Evolutionary conservation across 805 yeast genomes (phyloP).

Genomic region (Metschnikowia orientalis): DNA sequence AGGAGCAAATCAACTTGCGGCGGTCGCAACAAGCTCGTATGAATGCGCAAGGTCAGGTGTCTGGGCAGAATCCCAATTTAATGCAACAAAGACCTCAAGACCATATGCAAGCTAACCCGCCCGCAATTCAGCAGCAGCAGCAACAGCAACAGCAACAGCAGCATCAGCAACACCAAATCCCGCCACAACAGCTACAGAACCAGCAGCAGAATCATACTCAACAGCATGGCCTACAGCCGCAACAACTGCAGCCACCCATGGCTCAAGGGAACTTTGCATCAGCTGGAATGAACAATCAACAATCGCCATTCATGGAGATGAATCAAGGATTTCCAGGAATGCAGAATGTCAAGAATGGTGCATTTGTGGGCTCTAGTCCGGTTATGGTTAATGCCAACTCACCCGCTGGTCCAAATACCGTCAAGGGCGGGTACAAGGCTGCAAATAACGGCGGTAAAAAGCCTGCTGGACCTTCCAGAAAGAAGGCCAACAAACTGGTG

Average conservation of each 20-base stretch:
- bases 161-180: too few relatives aligned
- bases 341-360: too few relatives aligned
- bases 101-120: constrained; percentile 4
- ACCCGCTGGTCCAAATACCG: constrained; percentile 11
- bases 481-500: constrained; percentile 19
- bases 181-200: too few relatives aligned
- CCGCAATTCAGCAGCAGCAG: constrained; percentile 5
- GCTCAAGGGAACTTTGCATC: too few relatives aligned
- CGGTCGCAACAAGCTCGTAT: constrained; percentile 31
- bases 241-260: too few relatives aligned
- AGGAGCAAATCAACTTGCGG: constrained; percentile 49
- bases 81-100: constrained; percentile 5
- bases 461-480: constrained; percentile 3
- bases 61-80: constrained; percentile 6
- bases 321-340: too few relatives aligned
- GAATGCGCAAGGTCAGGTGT: constrained; percentile 8
- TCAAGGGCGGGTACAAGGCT: constrained; percentile 24
- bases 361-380: constrained; percentile 14
- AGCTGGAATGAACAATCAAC: too few relatives aligned
- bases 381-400: constrained; percentile 10
- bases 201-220: too few relatives aligned
- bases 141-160: constrained; percentile 10
- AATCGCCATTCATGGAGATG: too few relatives aligned
- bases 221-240: too few relatives aligned
- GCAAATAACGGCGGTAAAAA: background rate